Percentiles rank a stretch among this genome's conserved stretches.
phyloP scores from a whole-genome alignment of 345 rosid species.

The Theobroma cacao region DNA sequence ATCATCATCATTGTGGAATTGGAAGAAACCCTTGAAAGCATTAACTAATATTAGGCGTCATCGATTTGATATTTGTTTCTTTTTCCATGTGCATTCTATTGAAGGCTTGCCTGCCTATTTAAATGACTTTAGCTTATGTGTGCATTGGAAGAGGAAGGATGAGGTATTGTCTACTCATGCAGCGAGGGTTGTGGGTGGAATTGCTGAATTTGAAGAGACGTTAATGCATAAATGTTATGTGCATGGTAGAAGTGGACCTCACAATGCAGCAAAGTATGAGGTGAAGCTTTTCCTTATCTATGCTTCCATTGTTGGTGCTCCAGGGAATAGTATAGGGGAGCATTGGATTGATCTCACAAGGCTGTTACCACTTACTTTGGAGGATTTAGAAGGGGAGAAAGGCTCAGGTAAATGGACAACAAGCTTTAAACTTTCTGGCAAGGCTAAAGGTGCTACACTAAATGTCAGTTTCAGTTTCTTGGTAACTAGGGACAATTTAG shows the following conservation, averaged over 20 bases:
- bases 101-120: conserved; percentile 62
- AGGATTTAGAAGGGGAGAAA: conserved; percentile 64
- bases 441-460: conserved; percentile 61
- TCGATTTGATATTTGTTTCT: conserved; percentile 60
- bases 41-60: conserved; percentile 55
- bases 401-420: conserved; percentile 69
- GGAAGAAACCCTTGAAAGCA: conserved; percentile 87
- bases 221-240: conserved; percentile 56
- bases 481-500: conserved; percentile 22
- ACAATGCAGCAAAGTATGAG: conserved; percentile 57
- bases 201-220: conserved; percentile 69
- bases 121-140: conserved; percentile 45
- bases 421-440: conserved; percentile 60
- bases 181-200: conserved; percentile 44
- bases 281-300: conserved; percentile 51
- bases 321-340: conserved; percentile 48
- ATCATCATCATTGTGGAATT: conserved; percentile 50
- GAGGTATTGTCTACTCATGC: conserved; percentile 48
- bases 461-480: conserved; percentile 73
- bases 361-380: conserved; percentile 64
- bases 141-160: conserved; percentile 72
- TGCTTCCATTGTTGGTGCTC: conserved; percentile 45
- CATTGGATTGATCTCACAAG: conserved; percentile 79
- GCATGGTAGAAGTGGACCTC: conserved; percentile 56
- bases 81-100: conserved; percentile 72